Base-by-base conservation (phyloP, 1,284 basidiomycete species). In the Wolfiporia cocos region DNA sequence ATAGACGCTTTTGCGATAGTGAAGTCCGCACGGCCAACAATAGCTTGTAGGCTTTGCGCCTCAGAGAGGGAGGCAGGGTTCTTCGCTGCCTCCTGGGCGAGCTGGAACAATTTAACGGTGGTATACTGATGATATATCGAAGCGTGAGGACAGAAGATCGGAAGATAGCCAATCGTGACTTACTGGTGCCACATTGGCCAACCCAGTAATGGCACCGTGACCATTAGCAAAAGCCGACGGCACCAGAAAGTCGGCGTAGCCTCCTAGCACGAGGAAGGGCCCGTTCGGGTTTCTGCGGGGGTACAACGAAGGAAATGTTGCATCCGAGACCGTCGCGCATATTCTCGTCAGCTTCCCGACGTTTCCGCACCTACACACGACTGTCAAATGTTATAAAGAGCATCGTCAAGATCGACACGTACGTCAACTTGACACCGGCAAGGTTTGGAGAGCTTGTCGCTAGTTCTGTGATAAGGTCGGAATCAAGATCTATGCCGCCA, bases 271-370 rank as follows among this genome's bases (percentile, higher is more conserved):
- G 29, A 78, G 56, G 63, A 93, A 93, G 3, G 79, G 76, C 2
- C 74, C 74, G 29, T 70, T 62, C 17, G 70, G 55, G 54, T 78
- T 76, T 61, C 77, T 81, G 55, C 86, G 81, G 21, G 87, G 84
- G 62, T 81, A 69, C 28, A 64, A 56, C 30, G 70, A 59, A 24
- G 65, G 53, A 64, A 90, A 91, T 3, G 68, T 63, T 3, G 74
- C 55, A 14, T 70, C 65, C 15, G 81, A 74, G 5, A 90, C 78
- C 4, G 73, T 71, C 22, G 78, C 79, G 34, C 82, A 80, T 50
- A 95, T 85, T 43, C 92, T 77, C 18, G 86, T 88, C 53, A 93
- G 74, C 66, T 95, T 95, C 42, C 92, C 92, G 47, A 95, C 86
- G 50, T 86, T 87, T 32, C 88, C 90, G 57, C 92, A 94, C 22